A percentile compares a stretch with the other conserved stretches of the same genome.
Conservation (phyloP, 2,329 filamentous ascomycete species). For the Thielaviopsis euricoi region DNA sequence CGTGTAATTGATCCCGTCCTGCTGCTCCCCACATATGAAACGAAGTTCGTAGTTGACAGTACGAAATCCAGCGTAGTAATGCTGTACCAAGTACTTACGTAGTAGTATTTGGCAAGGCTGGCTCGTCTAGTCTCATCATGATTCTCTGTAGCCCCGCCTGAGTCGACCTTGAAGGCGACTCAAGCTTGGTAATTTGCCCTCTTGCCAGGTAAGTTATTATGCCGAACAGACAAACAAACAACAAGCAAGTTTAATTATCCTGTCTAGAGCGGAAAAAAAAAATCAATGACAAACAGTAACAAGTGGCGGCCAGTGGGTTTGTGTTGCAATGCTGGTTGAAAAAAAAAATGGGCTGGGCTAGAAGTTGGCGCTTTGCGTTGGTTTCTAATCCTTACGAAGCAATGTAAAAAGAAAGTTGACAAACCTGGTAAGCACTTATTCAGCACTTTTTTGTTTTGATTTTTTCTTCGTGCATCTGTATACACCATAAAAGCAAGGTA, state of each 20-base stretch:
- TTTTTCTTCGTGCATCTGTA: not conserved
- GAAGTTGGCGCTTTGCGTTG: not conserved
- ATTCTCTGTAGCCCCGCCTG: not conserved
- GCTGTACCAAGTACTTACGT: too few relatives aligned
- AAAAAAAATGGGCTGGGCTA: not conserved
- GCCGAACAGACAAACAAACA: not conserved
- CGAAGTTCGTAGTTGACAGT: too few relatives aligned
- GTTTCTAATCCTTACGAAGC: slow-evolving; percentile 2
- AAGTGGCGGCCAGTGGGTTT: too few relatives aligned
- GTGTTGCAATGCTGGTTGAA: not conserved
- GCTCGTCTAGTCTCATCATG: not conserved
- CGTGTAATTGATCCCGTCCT: not conserved
- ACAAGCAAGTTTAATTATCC: not conserved
- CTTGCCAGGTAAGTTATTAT: not conserved
- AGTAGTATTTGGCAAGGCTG: not conserved
- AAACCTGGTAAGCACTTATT: slow-evolving; percentile 8
- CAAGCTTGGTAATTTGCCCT: not conserved
- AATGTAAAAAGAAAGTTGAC: not conserved
- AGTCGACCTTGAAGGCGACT: not conserved
- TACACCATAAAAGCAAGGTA: too few relatives aligned
- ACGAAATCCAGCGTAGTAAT: too few relatives aligned
- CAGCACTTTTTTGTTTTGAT: not conserved
- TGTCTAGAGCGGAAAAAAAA: not conserved
- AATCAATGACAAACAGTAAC: not conserved
- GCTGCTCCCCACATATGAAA: not conserved